Conservation (phyloP, 345 rosid genomes). For the Aegle marmelos region DNA sequence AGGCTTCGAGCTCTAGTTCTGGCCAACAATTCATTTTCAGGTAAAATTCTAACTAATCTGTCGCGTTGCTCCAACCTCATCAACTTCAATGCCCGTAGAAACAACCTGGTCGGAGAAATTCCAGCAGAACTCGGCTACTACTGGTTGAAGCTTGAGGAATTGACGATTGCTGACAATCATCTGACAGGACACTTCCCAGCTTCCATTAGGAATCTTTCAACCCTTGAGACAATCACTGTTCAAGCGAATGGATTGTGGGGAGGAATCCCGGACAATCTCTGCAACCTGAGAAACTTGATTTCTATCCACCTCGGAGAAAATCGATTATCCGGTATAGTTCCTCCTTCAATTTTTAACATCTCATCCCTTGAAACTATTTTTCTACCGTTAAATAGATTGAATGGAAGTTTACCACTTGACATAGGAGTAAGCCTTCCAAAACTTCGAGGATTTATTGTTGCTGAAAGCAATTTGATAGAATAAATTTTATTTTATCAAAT, state of each 20-base stretch:
- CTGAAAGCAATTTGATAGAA: background rate
- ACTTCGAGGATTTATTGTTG: background rate
- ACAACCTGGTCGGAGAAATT: slow-evolving; percentile 4
- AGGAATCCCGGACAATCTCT: background rate
- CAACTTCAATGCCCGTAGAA: rapidly evolving
- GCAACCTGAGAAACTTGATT: background rate
- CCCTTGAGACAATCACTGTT: rapidly evolving
- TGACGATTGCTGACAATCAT: rapidly evolving
- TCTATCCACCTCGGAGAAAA: rapidly evolving
- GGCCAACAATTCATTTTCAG: too few species aligned
- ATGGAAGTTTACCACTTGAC: slow-evolving; percentile 9
- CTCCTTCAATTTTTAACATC: slow-evolving; percentile 21
- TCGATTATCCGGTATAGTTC: slow-evolving; percentile 4
- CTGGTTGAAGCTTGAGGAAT: background rate
- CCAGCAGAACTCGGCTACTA: background rate
- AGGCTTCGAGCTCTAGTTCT: too few species aligned
- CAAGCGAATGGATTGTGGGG: background rate
- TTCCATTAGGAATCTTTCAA: slow-evolving; percentile 19
- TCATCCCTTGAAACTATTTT: rapidly evolving
- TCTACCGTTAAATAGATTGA: background rate
- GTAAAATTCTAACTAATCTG: too few species aligned
- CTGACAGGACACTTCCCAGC: too few species aligned
- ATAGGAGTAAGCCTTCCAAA: slow-evolving; percentile 22
- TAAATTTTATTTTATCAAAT: too few species aligned
- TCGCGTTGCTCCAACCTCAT: slow-evolving; percentile 6